A percentile compares a stretch with the other conserved stretches of the same genome.
Conservation (phyloP, 306 rosid species). For the Arachis stenosperma region DNA sequence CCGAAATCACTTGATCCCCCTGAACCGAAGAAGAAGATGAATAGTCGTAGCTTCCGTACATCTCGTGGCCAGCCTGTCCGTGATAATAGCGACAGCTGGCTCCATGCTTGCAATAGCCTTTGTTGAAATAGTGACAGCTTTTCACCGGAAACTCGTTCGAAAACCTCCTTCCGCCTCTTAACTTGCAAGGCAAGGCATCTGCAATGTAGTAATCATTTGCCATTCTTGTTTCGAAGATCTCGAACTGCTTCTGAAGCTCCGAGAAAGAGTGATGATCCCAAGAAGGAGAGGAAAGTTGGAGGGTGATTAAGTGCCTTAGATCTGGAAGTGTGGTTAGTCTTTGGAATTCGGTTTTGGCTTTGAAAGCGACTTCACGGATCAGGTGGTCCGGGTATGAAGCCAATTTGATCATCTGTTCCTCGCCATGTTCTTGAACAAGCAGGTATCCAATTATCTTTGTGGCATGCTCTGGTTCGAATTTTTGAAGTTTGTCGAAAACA, state of each 20-base stretch:
- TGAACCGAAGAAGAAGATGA: not conserved
- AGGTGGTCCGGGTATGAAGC: constrained; percentile 62
- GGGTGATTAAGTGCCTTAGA: constrained; percentile 33
- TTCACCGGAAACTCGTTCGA: constrained; percentile 57
- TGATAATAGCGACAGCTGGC: constrained; percentile 67
- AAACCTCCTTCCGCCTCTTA: constrained; percentile 40
- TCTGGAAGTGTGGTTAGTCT: constrained; percentile 35
- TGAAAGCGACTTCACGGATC: constrained; percentile 48
- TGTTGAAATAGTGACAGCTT: constrained; percentile 72
- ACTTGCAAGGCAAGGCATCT: constrained; percentile 40
- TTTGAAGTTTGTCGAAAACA: constrained; percentile 53
- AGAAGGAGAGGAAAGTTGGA: constrained; percentile 40
- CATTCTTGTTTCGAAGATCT: constrained; percentile 10
- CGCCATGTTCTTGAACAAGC: constrained; percentile 59
- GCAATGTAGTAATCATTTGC: constrained; percentile 41
- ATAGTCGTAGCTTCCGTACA: constrained; percentile 42
- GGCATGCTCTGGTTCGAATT: constrained; percentile 63
- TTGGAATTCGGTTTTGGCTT: constrained; percentile 54
- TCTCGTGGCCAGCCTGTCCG: constrained; percentile 49
- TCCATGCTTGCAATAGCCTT: constrained; percentile 89
- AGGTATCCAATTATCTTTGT: constrained; percentile 64
- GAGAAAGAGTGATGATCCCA: constrained; percentile 49
- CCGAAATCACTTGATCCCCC: constrained; percentile 57
- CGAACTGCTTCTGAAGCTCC: constrained; percentile 52
- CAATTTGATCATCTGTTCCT: constrained; percentile 53